Conservation (phyloP, 345 rosid genomes). For the Populus nigra region DNA sequence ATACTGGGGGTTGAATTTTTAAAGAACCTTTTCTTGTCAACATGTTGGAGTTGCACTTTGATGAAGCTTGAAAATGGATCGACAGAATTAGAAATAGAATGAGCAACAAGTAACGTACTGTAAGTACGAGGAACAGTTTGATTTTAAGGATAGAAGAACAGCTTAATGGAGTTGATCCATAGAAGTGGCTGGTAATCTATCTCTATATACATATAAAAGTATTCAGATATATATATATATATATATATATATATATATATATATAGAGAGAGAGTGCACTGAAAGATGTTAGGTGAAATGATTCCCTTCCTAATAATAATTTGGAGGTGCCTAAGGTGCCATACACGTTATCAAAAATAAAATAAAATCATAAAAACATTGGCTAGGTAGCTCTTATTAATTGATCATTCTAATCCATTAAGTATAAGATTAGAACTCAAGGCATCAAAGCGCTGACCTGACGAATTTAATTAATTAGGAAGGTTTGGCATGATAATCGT, state of each 20-base stretch:
- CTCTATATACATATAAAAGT: too few species aligned
- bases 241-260: too few species aligned
- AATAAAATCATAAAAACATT: neutral
- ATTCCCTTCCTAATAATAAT: neutral
- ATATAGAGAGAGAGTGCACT: too few species aligned
- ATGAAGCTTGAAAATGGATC: neutral
- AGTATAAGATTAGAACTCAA: neutral
- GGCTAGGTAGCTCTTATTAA: neutral
- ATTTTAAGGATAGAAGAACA: too few species aligned
- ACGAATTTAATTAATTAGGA: too few species aligned
- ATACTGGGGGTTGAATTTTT: slow-evolving; percentile 38
- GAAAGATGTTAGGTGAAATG: too few species aligned
- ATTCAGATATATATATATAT: too few species aligned
- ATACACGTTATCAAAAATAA: neutral
- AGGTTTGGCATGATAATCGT: too few species aligned
- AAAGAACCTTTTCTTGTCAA: neutral
- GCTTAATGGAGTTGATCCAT: neutral
- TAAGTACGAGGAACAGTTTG: neutral
- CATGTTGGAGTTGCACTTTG: neutral
- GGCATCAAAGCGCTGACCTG: neutral
- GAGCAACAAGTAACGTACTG: neutral
- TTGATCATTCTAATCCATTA: neutral
- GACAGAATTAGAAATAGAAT: neutral
- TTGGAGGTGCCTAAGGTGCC: neutral
- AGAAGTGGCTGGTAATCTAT: neutral